phyloP scores from a whole-genome alignment of 495 filamentous ascomycete genomes.

The Umbilicaria muhlenbergii region DNA sequence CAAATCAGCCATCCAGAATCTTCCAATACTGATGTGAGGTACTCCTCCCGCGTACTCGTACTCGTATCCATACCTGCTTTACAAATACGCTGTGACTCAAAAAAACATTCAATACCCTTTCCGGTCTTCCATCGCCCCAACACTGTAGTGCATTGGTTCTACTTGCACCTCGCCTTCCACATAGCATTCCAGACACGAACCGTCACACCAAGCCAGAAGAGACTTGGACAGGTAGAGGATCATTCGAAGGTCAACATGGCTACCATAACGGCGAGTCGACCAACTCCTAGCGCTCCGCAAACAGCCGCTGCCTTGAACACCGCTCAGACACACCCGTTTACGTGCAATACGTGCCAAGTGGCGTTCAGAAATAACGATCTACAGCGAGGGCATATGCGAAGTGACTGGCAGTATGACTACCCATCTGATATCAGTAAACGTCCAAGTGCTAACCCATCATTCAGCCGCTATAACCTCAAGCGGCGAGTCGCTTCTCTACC shows the following conservation, averaged over 20 bases:
- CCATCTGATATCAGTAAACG: not conserved
- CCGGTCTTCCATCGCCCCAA: too few species aligned
- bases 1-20: too few species aligned
- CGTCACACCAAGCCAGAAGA: too few species aligned
- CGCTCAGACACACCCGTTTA: conserved; percentile 62
- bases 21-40: too few species aligned
- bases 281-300: conserved; percentile 18
- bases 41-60: too few species aligned
- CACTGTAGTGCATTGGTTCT: too few species aligned
- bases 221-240: too few species aligned
- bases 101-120: too few species aligned
- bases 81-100: too few species aligned
- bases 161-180: too few species aligned
- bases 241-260: conserved; percentile 28
- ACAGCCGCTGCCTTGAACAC: conserved; percentile 19
- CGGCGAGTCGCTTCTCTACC: conserved; percentile 84
- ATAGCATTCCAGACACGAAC: too few species aligned
- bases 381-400: conserved; percentile 92
- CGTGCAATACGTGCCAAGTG: conserved; percentile 95
- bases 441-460: conserved; percentile 2
- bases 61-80: too few species aligned
- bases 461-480: conserved; percentile 91
- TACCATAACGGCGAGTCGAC: conserved; percentile 25
- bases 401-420: conserved; percentile 84
- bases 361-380: conserved; percentile 86